A percentile compares a stretch with the other conserved stretches of the same genome.
These are phyloP conservation scores for Discostella stelligeroides DNA, from an alignment of 108 stramenopile genomes.

Conservation along the genomic window DNA sequence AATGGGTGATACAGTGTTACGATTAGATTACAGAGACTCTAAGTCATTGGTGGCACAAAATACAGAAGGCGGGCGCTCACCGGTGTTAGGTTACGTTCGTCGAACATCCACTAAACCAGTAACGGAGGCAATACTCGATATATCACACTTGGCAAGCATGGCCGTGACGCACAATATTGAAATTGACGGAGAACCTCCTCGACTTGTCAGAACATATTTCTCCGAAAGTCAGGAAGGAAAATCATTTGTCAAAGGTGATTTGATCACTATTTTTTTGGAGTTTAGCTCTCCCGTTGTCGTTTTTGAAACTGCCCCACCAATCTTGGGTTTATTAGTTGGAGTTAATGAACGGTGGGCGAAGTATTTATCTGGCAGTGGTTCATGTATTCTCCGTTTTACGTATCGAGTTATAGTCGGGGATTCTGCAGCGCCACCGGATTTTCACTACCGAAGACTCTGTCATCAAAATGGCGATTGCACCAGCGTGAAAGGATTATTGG, in stretches of 20 bases:
- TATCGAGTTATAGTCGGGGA: constrained; percentile 29
- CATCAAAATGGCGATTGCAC: constrained; percentile 7
- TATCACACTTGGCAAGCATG: constrained; percentile 10
- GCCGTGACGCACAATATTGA: constrained; percentile 15
- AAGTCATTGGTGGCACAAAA: constrained; percentile 32
- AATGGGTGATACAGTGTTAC: constrained; percentile 17
- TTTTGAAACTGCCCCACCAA: constrained; percentile 10
- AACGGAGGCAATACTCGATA: constrained; percentile 35
- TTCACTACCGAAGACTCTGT: constrained; percentile 32
- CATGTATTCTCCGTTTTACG: constrained; percentile 15
- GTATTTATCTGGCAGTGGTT: constrained; percentile 32
- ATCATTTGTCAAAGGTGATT: constrained; percentile 21
- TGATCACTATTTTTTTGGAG: constrained; percentile 18
- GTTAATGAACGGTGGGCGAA: constrained; percentile 27
- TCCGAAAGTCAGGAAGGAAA: constrained; percentile 13
- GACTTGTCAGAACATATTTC: constrained; percentile 18
- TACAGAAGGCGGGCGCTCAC: constrained; percentile 37
- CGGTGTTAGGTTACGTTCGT: constrained; percentile 29
- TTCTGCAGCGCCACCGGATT: constrained; percentile 16
- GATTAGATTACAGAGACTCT: constrained; percentile 24
- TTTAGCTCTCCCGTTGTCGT: constrained; percentile 37
- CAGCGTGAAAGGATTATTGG: constrained; percentile 19
- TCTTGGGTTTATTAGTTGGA: constrained; percentile 25
- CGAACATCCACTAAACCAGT: constrained; percentile 28
- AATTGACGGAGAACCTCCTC: constrained; percentile 27